Conservation (phyloP, 2,329 filamentous ascomycete species). For the Onygena corvina region DNA sequence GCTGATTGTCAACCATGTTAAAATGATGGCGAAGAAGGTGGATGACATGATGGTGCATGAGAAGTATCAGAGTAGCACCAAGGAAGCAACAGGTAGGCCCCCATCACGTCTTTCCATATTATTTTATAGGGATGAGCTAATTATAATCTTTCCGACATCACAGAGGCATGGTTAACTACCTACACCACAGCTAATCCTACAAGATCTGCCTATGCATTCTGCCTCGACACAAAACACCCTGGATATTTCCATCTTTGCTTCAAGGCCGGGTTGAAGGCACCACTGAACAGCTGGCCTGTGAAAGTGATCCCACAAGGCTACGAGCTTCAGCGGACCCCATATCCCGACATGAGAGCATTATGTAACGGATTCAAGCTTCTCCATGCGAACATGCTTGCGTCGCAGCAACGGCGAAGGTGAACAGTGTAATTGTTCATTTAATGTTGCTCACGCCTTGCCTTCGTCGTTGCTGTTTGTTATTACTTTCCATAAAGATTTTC, state of each 20-base stretch:
- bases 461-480: too few relatives aligned
- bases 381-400: slow-evolving; percentile 51
- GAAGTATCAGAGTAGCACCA: slow-evolving; percentile 76
- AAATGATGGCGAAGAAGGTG: slow-evolving; percentile 95
- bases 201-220: slow-evolving; percentile 89
- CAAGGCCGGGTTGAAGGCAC: slow-evolving; percentile 70
- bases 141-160: background rate
- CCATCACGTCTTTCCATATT: background rate
- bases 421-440: background rate
- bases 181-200: slow-evolving; percentile 95
- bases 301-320: slow-evolving; percentile 89
- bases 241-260: slow-evolving; percentile 95
- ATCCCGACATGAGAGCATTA: slow-evolving; percentile 86
- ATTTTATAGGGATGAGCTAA: background rate
- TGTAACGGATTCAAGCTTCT: slow-evolving; percentile 95
- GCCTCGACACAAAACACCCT: slow-evolving; percentile 79
- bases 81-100: slow-evolving; percentile 68
- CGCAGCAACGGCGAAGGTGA: slow-evolving; percentile 11
- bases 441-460: background rate
- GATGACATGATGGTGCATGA: slow-evolving; percentile 92
- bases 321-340: slow-evolving; percentile 75
- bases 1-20: slow-evolving; percentile 90
- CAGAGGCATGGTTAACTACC: slow-evolving; percentile 89
- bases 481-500: background rate
- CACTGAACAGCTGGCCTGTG: slow-evolving; percentile 67